Evolutionary conservation across 345 rosid species (phyloP).

Genomic region (Populus ilicifolia): DNA sequence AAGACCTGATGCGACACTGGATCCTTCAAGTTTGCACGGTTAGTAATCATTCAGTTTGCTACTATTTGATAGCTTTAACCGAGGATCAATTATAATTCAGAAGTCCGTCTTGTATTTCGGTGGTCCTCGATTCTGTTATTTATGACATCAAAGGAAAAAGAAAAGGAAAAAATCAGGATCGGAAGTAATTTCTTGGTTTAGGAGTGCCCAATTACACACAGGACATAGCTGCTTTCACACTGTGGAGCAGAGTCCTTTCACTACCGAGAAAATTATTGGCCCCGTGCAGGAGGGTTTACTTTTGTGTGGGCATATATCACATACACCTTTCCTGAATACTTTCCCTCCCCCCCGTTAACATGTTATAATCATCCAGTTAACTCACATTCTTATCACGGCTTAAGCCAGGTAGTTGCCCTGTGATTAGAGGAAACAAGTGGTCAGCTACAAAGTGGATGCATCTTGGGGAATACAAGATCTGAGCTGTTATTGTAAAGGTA

Average conservation of each 20-base stretch:
- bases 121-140: background rate
- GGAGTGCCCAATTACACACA: too few relatives aligned
- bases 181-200: background rate
- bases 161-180: background rate
- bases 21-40: constrained; percentile 91
- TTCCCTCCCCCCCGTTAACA: background rate
- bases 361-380: background rate
- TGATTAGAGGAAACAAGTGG: constrained; percentile 90
- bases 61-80: background rate
- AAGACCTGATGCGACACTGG: constrained; percentile 81
- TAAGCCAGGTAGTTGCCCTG: constrained; percentile 75
- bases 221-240: too few relatives aligned
- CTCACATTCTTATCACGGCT: background rate
- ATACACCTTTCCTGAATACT: background rate
- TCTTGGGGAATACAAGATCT: constrained; percentile 54
- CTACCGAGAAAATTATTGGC: too few relatives aligned
- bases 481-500: constrained; percentile 10
- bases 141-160: background rate
- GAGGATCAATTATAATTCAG: constrained; percentile 2
- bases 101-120: constrained; percentile 6
- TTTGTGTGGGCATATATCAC: background rate
- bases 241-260: too few relatives aligned
- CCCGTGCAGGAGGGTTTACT: too few relatives aligned
- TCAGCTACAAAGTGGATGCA: constrained; percentile 95
- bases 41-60: constrained; percentile 14